phyloP scores from a whole-genome alignment of 495 filamentous ascomycete species.

The Rusavskia elegans region DNA sequence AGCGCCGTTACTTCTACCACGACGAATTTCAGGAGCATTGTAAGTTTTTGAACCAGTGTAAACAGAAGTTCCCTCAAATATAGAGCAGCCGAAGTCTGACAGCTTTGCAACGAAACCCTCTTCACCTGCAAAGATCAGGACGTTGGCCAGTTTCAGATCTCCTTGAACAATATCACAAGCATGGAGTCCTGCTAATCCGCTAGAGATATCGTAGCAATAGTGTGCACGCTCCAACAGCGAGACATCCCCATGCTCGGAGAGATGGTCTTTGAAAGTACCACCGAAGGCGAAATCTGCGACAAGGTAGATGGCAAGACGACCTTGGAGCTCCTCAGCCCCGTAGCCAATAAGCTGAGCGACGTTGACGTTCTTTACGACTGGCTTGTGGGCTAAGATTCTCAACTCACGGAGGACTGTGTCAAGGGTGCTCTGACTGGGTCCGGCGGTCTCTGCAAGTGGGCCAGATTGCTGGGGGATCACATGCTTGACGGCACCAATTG shows the following conservation, averaged over 20 bases:
- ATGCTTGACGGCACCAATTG: not conserved
- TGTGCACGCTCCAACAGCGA: not conserved
- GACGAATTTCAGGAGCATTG: not conserved
- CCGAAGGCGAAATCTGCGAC: not conserved
- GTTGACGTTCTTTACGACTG: not conserved
- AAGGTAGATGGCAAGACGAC: not conserved
- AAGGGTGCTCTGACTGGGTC: not conserved
- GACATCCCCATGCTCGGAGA: not conserved
- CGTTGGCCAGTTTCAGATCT: not conserved
- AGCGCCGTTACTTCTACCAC: not conserved
- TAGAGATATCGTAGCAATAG: not conserved
- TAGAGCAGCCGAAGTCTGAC: not conserved
- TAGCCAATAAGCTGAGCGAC: not conserved
- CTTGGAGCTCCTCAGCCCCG: not conserved
- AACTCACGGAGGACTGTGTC: not conserved
- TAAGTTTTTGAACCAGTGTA: not conserved
- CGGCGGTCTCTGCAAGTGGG: not conserved
- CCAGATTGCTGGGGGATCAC: not conserved
- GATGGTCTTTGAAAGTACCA: not conserved
- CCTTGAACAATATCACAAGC: not conserved
- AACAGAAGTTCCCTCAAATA: not conserved
- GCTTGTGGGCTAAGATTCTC: not conserved
- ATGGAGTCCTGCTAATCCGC: not conserved
- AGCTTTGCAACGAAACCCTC: not conserved
- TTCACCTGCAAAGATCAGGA: not conserved